Conservation (phyloP, 768 basidiomycete species). For the Dioszegia crocea region DNA sequence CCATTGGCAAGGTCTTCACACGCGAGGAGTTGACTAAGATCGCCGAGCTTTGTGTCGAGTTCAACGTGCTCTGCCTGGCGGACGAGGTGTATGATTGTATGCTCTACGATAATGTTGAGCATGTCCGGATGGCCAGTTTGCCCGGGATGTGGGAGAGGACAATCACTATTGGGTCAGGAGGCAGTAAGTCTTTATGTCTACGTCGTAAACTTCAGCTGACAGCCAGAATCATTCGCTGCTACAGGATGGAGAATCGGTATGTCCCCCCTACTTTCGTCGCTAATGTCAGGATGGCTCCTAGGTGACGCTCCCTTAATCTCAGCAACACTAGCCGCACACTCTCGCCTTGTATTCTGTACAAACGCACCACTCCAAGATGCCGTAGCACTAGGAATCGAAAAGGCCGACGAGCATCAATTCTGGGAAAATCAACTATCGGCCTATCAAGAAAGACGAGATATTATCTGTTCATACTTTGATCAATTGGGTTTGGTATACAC, state of each 20-base stretch:
- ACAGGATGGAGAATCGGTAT: conserved; percentile 84
- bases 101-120: conserved; percentile 79
- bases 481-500: conserved; percentile 77
- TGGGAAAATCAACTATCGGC: conserved; percentile 71
- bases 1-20: conserved; percentile 95
- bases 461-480: conserved; percentile 78
- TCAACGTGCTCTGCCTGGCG: conserved; percentile 84
- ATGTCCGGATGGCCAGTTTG: conserved; percentile 86
- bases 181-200: conserved; percentile 60
- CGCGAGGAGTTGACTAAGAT: conserved; percentile 75
- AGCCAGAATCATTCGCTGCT: conserved; percentile 85
- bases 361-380: conserved; percentile 96
- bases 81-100: conserved; percentile 99
- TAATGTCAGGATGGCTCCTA: conserved; percentile 74
- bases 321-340: conserved; percentile 83
- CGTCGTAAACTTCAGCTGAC: conserved; percentile 12
- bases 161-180: conserved; percentile 90
- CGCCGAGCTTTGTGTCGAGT: conserved; percentile 80
- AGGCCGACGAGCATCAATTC: conserved; percentile 66
- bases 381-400: conserved; percentile 79
- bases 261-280: conserved; percentile 8
- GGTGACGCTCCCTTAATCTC: conserved; percentile 75
- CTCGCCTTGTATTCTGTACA: conserved; percentile 90
- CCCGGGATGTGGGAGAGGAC: conserved; percentile 99
- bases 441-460: conserved; percentile 71